Conservation (phyloP, 495 filamentous ascomycete species). For the Neurospora cerealis region DNA sequence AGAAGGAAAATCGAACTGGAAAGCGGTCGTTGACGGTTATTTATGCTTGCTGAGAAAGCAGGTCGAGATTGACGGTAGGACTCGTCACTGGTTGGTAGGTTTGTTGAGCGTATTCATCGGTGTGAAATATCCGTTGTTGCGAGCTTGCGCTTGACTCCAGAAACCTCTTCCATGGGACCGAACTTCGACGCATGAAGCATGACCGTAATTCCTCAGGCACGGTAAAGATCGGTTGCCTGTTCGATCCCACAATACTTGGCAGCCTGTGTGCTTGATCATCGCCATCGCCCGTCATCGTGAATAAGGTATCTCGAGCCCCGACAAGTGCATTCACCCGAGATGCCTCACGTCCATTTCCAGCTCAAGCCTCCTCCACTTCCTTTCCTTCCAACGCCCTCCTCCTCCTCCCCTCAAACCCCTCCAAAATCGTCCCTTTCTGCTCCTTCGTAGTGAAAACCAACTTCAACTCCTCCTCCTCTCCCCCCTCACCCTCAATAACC, state of each 20-base stretch:
- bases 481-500: background rate
- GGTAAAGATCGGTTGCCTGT: no score
- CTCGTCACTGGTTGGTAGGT: background rate
- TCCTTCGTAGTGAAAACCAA: slow-evolving; percentile 22
- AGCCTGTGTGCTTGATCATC: no score
- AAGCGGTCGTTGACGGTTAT: background rate
- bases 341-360: background rate
- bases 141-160: background rate
- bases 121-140: no score
- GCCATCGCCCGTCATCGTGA: no score
- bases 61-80: background rate
- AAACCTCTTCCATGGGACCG: no score
- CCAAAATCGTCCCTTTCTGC: slow-evolving; percentile 16
- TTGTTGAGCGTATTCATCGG: background rate
- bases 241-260: no score
- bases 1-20: background rate
- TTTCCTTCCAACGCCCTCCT: background rate
- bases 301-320: no score
- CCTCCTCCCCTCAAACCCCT: slow-evolving; percentile 22
- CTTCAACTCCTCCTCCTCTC: slow-evolving; percentile 11
- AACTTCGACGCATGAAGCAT: no score
- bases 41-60: background rate
- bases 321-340: no score
- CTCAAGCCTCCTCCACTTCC: background rate
- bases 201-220: no score